phyloP scores from a whole-genome alignment of 345 rosid genomes.

The Salix exigua region DNA sequence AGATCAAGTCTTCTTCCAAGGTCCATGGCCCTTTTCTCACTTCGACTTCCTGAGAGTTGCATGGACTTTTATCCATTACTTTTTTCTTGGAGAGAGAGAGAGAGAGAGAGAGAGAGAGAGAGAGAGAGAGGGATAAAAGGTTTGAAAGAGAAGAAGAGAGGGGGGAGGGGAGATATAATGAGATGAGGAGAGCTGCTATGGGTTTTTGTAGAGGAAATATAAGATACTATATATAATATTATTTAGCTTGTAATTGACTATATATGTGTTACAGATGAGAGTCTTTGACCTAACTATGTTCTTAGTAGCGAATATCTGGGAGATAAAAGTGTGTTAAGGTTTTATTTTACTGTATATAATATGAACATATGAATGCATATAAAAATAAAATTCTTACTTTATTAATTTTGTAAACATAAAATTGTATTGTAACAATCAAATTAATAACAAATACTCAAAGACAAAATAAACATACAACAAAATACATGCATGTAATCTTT shows the following conservation, averaged over 20 bases:
- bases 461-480: no score
- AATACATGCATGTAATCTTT: no score
- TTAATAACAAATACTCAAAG: no score
- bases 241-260: not conserved
- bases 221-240: not conserved
- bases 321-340: no score
- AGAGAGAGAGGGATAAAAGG: not conserved
- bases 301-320: conserved; percentile 13
- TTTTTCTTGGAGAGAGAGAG: conserved; percentile 7
- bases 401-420: no score
- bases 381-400: no score
- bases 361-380: no score
- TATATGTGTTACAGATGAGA: conserved; percentile 3
- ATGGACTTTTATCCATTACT: conserved; percentile 54
- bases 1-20: conserved; percentile 88
- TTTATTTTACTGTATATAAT: no score
- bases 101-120: not conserved
- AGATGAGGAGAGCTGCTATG: conserved; percentile 4
- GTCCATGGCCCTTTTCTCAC: conserved; percentile 99
- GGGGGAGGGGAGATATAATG: conserved; percentile 3
- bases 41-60: conserved; percentile 64
- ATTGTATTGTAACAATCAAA: no score
- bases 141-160: not conserved
- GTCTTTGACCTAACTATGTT: conserved; percentile 35
- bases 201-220: conserved; percentile 37